Conservation (phyloP, 2,329 filamentous ascomycete genomes). For the Ophiostoma sp. region DNA sequence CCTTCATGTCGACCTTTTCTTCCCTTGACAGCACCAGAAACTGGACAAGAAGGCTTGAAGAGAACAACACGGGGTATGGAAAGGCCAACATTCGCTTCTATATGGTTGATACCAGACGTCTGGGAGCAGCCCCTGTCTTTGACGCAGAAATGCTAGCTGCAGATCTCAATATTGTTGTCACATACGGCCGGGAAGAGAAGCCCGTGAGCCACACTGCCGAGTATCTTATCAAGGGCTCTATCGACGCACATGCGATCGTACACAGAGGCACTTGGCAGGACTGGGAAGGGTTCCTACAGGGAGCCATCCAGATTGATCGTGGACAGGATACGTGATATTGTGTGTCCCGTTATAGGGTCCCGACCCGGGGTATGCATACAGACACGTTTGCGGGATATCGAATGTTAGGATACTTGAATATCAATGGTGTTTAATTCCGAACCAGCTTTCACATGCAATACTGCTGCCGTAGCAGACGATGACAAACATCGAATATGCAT, state of each 20-base stretch:
- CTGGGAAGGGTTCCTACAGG: no score
- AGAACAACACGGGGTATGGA: not conserved
- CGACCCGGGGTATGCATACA: no score
- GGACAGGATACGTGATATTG: no score
- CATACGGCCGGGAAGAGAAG: not conserved
- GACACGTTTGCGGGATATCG: no score
- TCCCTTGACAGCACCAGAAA: not conserved
- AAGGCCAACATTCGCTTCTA: not conserved
- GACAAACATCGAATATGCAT: no score
- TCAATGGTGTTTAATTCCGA: no score
- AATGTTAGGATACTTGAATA: no score
- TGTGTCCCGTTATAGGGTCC: no score
- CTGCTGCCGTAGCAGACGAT: no score
- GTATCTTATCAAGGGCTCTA: not conserved
- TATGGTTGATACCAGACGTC: not conserved
- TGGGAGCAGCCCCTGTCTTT: not conserved
- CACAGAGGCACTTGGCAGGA: no score
- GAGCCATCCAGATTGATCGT: no score
- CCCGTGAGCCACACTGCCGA: not conserved
- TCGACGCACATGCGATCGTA: not conserved
- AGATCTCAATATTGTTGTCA: not conserved
- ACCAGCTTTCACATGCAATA: no score
- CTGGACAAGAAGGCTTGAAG: not conserved
- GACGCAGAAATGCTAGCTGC: not conserved
- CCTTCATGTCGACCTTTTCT: constrained; percentile 6